A percentile compares a stretch with the other conserved stretches of the same genome.
Conservation (phyloP, 2,329 filamentous ascomycete genomes). For the Cladophialophora immunda region DNA sequence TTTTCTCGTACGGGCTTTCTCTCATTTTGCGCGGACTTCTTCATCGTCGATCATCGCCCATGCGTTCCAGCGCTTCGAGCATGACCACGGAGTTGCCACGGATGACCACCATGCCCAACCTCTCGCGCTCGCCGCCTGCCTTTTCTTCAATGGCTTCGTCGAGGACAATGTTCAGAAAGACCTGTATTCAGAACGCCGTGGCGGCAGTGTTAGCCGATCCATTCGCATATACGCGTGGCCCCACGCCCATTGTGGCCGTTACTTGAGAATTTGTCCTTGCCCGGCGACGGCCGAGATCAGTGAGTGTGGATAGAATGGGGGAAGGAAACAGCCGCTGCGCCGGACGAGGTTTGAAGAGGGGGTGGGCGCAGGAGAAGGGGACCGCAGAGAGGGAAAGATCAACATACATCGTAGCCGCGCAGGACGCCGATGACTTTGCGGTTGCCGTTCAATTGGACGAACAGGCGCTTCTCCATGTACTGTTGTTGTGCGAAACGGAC, state of each 20-base stretch:
- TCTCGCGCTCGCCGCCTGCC: slow-evolving; percentile 85
- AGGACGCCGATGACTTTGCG: slow-evolving; percentile 95
- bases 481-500: slow-evolving; percentile 51
- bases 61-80: slow-evolving; percentile 69
- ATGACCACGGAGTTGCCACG: slow-evolving; percentile 98
- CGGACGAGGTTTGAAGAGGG: too few species aligned
- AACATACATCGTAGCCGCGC: slow-evolving; percentile 90
- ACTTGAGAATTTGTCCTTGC: too few species aligned
- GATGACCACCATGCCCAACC: slow-evolving; percentile 94
- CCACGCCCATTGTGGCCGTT: background rate
- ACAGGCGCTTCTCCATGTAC: slow-evolving; percentile 99
- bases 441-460: slow-evolving; percentile 96
- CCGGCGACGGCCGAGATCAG: too few species aligned
- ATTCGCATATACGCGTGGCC: too few species aligned
- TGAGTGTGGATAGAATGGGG: too few species aligned
- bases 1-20: background rate
- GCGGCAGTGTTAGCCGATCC: background rate
- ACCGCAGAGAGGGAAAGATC: background rate
- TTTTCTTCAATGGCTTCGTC: slow-evolving; percentile 98
- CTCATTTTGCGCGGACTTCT: background rate
- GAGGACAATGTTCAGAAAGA: slow-evolving; percentile 97
- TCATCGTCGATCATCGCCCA: slow-evolving; percentile 40
- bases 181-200: slow-evolving; percentile 60
- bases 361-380: background rate
- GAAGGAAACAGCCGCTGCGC: too few species aligned